These are phyloP conservation scores for Arthonia radiata DNA, from an alignment of 495 filamentous ascomycete species.

Conservation along the genomic window DNA sequence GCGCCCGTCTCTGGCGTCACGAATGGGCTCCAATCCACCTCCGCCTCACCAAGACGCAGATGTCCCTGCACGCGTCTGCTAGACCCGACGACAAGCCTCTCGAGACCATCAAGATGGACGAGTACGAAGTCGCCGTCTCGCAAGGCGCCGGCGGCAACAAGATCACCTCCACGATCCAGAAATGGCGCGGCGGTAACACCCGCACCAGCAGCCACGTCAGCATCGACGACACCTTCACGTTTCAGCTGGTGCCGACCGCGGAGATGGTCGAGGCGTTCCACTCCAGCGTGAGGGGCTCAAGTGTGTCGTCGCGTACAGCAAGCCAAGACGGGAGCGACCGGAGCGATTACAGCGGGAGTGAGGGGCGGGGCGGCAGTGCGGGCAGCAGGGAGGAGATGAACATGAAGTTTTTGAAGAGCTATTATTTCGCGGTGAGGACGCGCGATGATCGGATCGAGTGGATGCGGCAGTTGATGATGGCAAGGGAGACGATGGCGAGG, in stretches of 20 bases:
- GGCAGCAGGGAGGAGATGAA: constrained; percentile 21
- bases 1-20: constrained; percentile 65
- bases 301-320: too few relatives aligned
- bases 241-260: constrained; percentile 70
- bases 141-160: constrained; percentile 46
- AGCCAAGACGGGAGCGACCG: too few relatives aligned
- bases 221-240: constrained; percentile 38
- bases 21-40: constrained; percentile 88
- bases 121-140: constrained; percentile 83
- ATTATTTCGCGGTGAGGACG: constrained; percentile 75
- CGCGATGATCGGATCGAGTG: constrained; percentile 85
- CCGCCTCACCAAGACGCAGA: constrained; percentile 55
- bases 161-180: constrained; percentile 57
- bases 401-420: constrained; percentile 42
- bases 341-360: too few relatives aligned
- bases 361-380: constrained; percentile 14
- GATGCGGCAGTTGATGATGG: constrained; percentile 96
- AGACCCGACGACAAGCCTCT: constrained; percentile 23
- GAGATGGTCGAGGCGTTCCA: too few relatives aligned
- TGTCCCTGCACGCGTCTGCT: constrained; percentile 58
- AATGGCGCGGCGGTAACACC: constrained; percentile 19
- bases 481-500: constrained; percentile 66
- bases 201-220: constrained; percentile 21
- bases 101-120: constrained; percentile 78
- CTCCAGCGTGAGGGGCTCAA: too few relatives aligned